Base-by-base conservation (phyloP, 2,329 filamentous ascomycete species). In the Fusarium decemcellulare region DNA sequence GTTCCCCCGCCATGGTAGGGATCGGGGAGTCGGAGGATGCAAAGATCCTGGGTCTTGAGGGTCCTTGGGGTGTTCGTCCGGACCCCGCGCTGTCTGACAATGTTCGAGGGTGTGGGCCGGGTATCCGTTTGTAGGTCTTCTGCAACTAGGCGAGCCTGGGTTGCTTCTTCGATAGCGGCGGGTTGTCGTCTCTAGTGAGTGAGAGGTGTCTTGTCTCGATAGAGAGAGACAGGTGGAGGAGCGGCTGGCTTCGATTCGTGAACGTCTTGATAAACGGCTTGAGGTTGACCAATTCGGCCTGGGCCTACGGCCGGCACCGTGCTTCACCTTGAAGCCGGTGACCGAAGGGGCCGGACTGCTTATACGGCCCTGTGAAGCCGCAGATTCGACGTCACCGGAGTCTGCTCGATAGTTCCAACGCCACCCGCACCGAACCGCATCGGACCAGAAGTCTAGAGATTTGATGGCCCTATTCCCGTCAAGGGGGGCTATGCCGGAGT, bases 301-400 rank as follows among this genome's bases (percentile, higher is more conserved):
- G 44, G 63, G 59, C 72, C 72, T 58, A 54, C 50, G 68, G 70
- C 69, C 69, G 61, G 71, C 70, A 62, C 65, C 67, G 63, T 62
- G 48, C 47, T 68, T 69, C 54, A 61, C 56, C 69, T 64, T 63
- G 64, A 54, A 53, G 57, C 53, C 61, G 63, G 59, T 64, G 58
- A 67, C 61, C 63, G 57, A 62, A 68, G 68, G 73, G 63, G 62
- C 27, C 40, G 52, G 50, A 67, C 62, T 61, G 71, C 71, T 75
- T 75, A 70, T 75, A 75, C 73, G 59, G 63, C 43, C 42, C 70
- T 62, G 50, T 32, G 47, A 73, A 62, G 59, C 70, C 70, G 61
- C 56, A 58, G 61, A 58, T 61, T 67, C 68, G 73, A 74, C 65
- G 73, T 73, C 68, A 71, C 72, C 44, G 52, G 71, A 72, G 64